A percentile compares a stretch with the other conserved stretches of the same genome.
These are phyloP conservation scores for Digitaria exilis DNA, from an alignment of 202 grass and related monocot genomes.

Conservation along the genomic window DNA sequence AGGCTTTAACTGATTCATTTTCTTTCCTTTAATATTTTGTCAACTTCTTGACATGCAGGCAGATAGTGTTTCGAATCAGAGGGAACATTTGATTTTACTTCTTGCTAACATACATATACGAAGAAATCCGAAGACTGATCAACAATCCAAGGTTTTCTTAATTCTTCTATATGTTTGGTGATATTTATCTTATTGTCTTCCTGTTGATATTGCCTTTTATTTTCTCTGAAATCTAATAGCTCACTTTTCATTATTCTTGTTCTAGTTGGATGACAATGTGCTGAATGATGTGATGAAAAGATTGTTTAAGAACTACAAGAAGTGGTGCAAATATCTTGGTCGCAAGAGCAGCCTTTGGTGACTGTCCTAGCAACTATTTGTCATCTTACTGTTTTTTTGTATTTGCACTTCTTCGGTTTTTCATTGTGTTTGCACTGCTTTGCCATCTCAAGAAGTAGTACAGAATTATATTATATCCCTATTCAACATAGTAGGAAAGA, in stretches of 20 bases:
- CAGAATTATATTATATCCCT: background rate
- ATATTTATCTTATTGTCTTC: background rate
- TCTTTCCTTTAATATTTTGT: constrained; percentile 40
- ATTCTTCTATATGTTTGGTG: background rate
- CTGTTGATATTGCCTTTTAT: constrained; percentile 25
- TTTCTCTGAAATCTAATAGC: constrained; percentile 24
- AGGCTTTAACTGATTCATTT: constrained; percentile 31
- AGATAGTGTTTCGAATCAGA: constrained; percentile 95
- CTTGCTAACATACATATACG: constrained; percentile 92
- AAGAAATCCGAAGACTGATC: constrained; percentile 55
- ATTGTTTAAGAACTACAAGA: constrained; percentile 94
- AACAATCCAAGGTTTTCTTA: constrained; percentile 70
- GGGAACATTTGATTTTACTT: constrained; percentile 94
- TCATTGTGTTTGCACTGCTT: background rate
- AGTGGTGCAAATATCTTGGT: constrained; percentile 86
- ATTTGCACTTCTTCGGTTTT: background rate
- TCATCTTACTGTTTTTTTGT: constrained; percentile 17
- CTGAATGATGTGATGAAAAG: constrained; percentile 85
- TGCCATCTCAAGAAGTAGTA: background rate
- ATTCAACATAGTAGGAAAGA: background rate
- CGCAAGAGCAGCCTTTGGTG: constrained; percentile 95
- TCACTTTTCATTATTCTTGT: constrained; percentile 31
- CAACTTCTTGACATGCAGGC: constrained; percentile 62
- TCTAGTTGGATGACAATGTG: constrained; percentile 79
- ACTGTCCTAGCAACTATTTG: constrained; percentile 26